Evolutionary conservation across 768 basidiomycete genomes (phyloP).

Genomic region (Tephrocybe sp.): DNA sequence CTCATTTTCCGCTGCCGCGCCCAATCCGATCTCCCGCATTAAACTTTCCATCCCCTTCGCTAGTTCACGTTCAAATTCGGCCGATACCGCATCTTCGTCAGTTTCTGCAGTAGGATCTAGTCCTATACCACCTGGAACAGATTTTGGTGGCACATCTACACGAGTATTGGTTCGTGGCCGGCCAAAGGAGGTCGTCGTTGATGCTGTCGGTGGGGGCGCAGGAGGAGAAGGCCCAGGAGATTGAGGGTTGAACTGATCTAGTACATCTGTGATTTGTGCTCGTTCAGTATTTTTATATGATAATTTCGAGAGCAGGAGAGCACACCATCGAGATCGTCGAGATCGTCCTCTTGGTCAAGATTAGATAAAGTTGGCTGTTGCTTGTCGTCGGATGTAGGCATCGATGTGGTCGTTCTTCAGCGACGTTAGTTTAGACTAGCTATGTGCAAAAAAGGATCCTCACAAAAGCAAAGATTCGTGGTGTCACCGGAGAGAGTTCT

Average conservation of each 20-base stretch:
- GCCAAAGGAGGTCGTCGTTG: slow-evolving; percentile 24
- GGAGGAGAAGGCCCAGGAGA: slow-evolving; percentile 25
- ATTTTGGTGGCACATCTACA: slow-evolving; percentile 39
- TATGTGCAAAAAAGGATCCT: too few relatives aligned
- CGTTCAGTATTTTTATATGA: slow-evolving; percentile 1
- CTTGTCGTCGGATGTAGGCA: slow-evolving; percentile 13
- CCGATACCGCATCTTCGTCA: slow-evolving; percentile 39
- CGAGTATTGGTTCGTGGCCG: slow-evolving; percentile 49
- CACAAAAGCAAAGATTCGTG: too few relatives aligned
- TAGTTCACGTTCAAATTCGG: slow-evolving; percentile 45
- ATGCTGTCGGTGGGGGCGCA: slow-evolving; percentile 28
- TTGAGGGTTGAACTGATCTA: slow-evolving; percentile 37
- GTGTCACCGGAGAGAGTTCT: too few relatives aligned
- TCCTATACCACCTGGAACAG: slow-evolving; percentile 32
- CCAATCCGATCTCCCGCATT: slow-evolving; percentile 41
- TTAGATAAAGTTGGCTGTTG: slow-evolving; percentile 14
- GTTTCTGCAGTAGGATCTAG: slow-evolving; percentile 28
- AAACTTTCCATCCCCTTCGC: slow-evolving; percentile 50
- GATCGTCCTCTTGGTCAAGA: slow-evolving; percentile 44
- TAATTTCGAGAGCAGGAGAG: neutral
- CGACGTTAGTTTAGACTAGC: too few relatives aligned
- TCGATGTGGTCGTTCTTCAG: neutral
- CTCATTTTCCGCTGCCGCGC: slow-evolving; percentile 19
- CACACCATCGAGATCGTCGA: slow-evolving; percentile 67
- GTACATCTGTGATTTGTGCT: slow-evolving; percentile 33